Conservation (phyloP, 2,329 filamentous ascomycete species). For the Metarhizium anisopliae region DNA sequence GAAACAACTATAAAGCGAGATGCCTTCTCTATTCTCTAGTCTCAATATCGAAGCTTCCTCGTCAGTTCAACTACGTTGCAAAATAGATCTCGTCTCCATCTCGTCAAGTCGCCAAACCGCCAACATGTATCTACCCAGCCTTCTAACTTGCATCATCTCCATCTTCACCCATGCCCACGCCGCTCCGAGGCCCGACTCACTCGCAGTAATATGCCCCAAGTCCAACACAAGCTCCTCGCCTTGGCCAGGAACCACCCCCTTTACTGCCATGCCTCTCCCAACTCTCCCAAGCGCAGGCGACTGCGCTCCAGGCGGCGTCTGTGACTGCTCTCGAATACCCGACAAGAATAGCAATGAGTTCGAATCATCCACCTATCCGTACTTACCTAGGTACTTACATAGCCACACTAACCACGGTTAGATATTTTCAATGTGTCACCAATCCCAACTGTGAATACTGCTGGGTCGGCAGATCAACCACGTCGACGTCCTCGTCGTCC, state of each 20-base stretch:
- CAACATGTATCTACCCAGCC: background rate
- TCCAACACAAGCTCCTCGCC: background rate
- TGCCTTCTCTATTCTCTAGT: background rate
- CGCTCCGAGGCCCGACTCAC: background rate
- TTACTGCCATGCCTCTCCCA: background rate
- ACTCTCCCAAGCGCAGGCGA: background rate
- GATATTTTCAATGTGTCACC: constrained; percentile 26
- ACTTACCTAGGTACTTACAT: no score
- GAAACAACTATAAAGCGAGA: background rate
- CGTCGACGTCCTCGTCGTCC: background rate
- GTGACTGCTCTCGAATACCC: constrained; percentile 19
- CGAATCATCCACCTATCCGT: background rate
- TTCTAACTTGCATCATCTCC: background rate
- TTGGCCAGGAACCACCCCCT: background rate
- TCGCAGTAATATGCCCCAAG: background rate
- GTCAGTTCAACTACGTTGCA: background rate
- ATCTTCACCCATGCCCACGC: background rate
- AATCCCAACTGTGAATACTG: constrained; percentile 21
- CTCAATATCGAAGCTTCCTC: background rate
- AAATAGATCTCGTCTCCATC: background rate
- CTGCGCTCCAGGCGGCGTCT: constrained; percentile 15
- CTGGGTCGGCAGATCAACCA: constrained; percentile 5
- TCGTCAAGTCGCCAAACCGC: background rate
- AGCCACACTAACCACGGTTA: constrained; percentile 7
- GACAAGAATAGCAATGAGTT: constrained; percentile 22